Conservation (phyloP, 139 green algal species). For the Dunaliella sp. region DNA sequence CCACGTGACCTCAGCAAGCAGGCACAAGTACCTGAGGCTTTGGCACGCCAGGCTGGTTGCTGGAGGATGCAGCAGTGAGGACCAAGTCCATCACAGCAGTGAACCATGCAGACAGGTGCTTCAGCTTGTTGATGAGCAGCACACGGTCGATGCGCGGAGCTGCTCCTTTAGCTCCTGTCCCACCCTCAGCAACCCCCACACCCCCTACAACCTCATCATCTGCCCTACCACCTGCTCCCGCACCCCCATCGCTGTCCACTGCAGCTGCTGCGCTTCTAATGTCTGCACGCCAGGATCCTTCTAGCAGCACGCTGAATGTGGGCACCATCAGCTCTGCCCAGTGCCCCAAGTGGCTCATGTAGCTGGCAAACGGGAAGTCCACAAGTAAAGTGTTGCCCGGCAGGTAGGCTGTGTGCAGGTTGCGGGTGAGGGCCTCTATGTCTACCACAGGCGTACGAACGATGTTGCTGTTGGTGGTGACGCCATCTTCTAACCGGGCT, state of each 20-base stretch:
- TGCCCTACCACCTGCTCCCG: not conserved
- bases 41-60: not conserved
- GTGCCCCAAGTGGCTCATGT: constrained; percentile 72
- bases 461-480: not conserved
- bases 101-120: constrained; percentile 50
- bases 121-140: constrained; percentile 45
- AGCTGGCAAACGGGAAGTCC: constrained; percentile 69
- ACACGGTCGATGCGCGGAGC: constrained; percentile 35
- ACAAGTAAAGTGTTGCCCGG: constrained; percentile 65
- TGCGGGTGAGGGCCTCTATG: constrained; percentile 27
- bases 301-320: constrained; percentile 47
- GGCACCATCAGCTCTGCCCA: constrained; percentile 74
- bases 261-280: not conserved
- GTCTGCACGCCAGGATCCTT: constrained; percentile 7
- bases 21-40: not conserved
- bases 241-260: not conserved
- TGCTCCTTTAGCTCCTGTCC: not conserved
- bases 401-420: constrained; percentile 22
- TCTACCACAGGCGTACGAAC: constrained; percentile 38
- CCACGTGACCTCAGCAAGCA: not conserved
- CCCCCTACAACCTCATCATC: not conserved
- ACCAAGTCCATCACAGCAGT: constrained; percentile 15
- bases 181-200: not conserved
- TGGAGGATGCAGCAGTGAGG: not conserved
- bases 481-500: constrained; percentile 27